Conservation (phyloP, 306 rosid species). For the Inga leiocalycina region DNA sequence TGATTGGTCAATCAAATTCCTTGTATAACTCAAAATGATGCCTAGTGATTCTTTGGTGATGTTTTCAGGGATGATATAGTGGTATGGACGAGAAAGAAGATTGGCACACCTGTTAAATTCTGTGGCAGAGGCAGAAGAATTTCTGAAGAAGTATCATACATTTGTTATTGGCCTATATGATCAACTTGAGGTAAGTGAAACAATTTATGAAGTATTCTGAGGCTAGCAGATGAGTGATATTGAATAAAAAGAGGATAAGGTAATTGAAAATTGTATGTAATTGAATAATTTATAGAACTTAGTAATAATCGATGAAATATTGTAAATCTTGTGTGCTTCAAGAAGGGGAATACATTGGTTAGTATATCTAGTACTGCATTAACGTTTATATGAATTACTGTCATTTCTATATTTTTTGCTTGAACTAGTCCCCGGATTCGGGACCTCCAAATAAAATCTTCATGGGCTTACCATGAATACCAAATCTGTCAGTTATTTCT, state of each 20-base stretch:
- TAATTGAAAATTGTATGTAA: not conserved
- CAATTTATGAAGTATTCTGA: not conserved
- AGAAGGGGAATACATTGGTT: not conserved
- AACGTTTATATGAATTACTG: not conserved
- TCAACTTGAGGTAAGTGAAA: slow-evolving; percentile 63
- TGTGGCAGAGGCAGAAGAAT: slow-evolving; percentile 54
- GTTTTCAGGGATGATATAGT: slow-evolving; percentile 86
- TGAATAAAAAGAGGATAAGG: not conserved
- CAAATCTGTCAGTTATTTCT: not conserved
- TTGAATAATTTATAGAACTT: not conserved
- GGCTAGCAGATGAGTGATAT: slow-evolving; percentile 9
- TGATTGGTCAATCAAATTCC: slow-evolving; percentile 22
- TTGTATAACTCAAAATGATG: slow-evolving; percentile 17
- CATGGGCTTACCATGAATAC: not conserved
- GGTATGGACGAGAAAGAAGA: slow-evolving; percentile 82
- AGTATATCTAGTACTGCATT: not conserved
- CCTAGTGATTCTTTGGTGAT: slow-evolving; percentile 7
- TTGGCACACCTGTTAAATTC: slow-evolving; percentile 70
- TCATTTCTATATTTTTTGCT: not conserved
- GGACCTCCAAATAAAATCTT: not conserved
- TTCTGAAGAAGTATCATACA: slow-evolving; percentile 61
- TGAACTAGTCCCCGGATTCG: too few relatives aligned
- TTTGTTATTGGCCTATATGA: slow-evolving; percentile 69
- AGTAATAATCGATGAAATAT: not conserved
- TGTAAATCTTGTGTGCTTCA: not conserved